phyloP scores from a whole-genome alignment of 1,284 basidiomycete genomes.

The Ganoderma leucocontextum region DNA sequence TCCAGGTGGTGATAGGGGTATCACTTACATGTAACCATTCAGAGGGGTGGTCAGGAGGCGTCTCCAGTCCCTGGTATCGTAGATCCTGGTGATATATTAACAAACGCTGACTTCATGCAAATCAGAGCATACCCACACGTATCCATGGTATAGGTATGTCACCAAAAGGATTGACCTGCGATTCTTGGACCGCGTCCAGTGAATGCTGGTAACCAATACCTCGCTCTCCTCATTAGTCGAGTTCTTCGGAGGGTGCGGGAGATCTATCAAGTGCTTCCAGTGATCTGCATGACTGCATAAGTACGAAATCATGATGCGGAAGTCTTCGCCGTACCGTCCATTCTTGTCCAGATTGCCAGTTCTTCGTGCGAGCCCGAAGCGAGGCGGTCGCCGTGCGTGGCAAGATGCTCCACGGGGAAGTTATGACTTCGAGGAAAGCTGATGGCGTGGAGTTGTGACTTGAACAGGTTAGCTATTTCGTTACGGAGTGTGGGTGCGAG shows the following conservation, averaged over 20 bases:
- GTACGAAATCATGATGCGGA: no score
- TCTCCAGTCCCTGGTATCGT: background rate
- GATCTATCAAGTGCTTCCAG: background rate
- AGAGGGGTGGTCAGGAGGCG: background rate
- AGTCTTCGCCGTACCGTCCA: no score
- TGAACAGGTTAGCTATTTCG: background rate
- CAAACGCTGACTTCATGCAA: background rate
- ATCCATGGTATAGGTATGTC: background rate
- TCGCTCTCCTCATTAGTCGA: background rate
- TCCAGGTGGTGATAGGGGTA: no score
- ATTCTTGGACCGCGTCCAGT: background rate
- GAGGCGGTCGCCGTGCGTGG: background rate
- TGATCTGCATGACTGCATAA: background rate
- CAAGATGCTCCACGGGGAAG: background rate
- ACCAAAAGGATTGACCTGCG: background rate
- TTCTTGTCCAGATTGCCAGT: background rate
- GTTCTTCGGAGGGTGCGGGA: background rate
- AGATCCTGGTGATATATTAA: background rate
- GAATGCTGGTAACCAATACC: background rate
- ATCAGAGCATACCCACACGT: background rate
- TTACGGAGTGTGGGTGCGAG: no score
- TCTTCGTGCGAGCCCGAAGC: background rate
- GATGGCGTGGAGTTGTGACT: background rate
- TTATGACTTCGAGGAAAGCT: background rate
- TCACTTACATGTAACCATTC: background rate